Evolutionary conservation across 306 rosid species (phyloP), one percentile per base, ranked within the genome.

Genomic region (Senna tora): DNA sequence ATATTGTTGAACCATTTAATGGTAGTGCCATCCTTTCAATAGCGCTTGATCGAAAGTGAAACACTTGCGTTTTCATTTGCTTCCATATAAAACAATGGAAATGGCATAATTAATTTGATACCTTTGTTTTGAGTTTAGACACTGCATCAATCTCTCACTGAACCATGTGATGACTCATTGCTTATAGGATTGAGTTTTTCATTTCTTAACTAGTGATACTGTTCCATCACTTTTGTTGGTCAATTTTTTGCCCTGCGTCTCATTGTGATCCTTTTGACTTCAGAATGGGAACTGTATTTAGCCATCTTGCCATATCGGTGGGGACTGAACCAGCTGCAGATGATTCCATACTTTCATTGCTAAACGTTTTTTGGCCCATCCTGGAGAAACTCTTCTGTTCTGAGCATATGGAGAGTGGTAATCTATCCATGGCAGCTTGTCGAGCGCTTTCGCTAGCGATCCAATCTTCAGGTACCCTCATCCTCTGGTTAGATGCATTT

Each of bases 251-350:
- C 63, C 59, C 60, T 22, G 41, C 67, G 19, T 58, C 63, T 74
- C 52, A 9, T 68, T 46, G 55, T 59, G 46, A 47, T 68, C 79
- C 51, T 22, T 75, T 75, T 68, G 45, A 77, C 74, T 79, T 69
- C 91, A 93, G 98, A 89, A 87, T 85, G 76, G 98, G 98, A 83
- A 93, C 96, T 59, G 92, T 93, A 73, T 90, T 93, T 81, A 83
- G 92, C 74, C 97, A 93, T 83, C 87, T 93, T 53, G 75, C 89
- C 11, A 77, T 76, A 46, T 86, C 89, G 4, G 58, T 74, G 66
- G 88, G 78, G 5, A 74, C 79, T 71, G 96, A 85, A 38, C 83
- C 87, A 69, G 76, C 82, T 60, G 73, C 83, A 42, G 98, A 93
- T 80, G 97, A 89, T 75, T 84, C 95, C 53, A 86, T 89, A 70